Conservation (phyloP, 139 green algal species). For the Chlorella sp. region DNA sequence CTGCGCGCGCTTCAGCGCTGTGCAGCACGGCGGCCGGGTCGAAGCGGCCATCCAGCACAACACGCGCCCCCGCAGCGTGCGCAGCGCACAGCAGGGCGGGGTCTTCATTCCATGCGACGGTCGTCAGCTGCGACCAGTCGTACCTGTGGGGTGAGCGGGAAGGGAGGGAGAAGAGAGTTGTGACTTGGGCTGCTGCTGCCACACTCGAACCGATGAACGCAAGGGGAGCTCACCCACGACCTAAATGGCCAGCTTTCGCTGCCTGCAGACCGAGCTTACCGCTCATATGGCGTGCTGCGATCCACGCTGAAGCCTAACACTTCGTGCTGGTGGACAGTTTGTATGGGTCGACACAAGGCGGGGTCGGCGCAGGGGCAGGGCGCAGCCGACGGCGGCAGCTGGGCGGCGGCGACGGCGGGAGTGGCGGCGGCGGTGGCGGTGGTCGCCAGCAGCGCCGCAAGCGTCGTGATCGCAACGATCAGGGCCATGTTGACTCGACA, state of each 20-base stretch:
- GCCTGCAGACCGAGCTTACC: too few relatives aligned
- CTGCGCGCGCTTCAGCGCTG: background rate
- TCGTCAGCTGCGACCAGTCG: constrained; percentile 47
- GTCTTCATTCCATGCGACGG: constrained; percentile 48
- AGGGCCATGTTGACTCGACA: too few relatives aligned
- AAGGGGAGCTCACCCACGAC: too few relatives aligned
- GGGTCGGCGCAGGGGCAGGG: constrained; percentile 21
- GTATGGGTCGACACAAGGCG: background rate
- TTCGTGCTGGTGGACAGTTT: background rate
- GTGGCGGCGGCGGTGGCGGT: too few relatives aligned
- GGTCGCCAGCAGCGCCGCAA: too few relatives aligned
- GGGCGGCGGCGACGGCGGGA: background rate
- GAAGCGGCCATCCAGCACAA: constrained; percentile 42
- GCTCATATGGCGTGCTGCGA: background rate
- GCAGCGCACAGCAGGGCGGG: constrained; percentile 20
- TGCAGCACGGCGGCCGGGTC: background rate
- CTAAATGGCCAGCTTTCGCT: too few relatives aligned
- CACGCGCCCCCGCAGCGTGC: constrained; percentile 35
- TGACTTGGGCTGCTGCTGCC: too few relatives aligned
- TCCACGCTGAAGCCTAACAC: constrained; percentile 29
- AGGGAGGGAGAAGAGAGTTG: background rate
- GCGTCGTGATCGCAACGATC: too few relatives aligned
- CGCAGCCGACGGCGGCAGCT: background rate
- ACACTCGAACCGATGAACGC: too few relatives aligned
- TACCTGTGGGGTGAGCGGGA: background rate